Conservation (phyloP, 768 basidiomycete species). For the Cystobasidium tubakii region DNA sequence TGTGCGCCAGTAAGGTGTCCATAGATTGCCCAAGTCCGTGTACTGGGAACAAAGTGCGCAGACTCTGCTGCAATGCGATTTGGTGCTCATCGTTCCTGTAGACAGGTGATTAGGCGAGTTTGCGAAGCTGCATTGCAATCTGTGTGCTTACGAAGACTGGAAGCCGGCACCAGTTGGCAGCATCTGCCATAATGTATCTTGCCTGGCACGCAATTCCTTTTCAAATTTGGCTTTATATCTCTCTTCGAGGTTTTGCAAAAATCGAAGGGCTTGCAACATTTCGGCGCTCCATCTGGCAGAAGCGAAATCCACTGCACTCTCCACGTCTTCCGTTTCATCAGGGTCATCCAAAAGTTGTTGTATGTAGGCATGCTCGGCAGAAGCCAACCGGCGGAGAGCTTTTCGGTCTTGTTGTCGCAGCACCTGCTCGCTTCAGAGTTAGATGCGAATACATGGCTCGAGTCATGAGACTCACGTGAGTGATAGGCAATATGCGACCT, state of each 20-base stretch:
- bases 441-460: neutral
- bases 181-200: constrained; percentile 28
- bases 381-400: constrained; percentile 59
- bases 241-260: constrained; percentile 5
- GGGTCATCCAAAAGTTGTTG: neutral
- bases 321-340: neutral
- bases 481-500: neutral
- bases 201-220: neutral
- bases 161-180: neutral
- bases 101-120: neutral
- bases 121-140: neutral
- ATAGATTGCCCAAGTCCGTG: constrained; percentile 74
- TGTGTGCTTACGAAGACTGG: neutral
- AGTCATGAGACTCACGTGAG: neutral
- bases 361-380: constrained; percentile 55
- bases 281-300: constrained; percentile 32
- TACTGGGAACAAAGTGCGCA: constrained; percentile 69
- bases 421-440: constrained; percentile 51
- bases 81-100: constrained; percentile 66
- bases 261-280: neutral
- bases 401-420: constrained; percentile 55
- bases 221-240: neutral
- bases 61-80: constrained; percentile 61
- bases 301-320: constrained; percentile 42
- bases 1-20: constrained; percentile 71